Conservation (phyloP, 306 rosid species). For the Bauhinia variegata region DNA sequence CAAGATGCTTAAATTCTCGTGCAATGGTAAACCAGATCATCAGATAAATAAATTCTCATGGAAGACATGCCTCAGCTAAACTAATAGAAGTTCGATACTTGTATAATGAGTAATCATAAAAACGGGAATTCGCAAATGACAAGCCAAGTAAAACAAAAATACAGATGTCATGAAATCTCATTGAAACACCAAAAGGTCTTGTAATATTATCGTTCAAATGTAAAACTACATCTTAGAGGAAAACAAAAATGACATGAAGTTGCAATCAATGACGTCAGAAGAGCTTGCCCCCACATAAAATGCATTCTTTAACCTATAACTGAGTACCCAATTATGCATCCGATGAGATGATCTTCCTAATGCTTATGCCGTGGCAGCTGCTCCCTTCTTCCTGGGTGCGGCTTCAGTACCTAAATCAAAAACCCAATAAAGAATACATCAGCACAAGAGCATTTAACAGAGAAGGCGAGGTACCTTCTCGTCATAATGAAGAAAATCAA, state of each 20-base stretch:
- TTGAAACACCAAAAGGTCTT: constrained; percentile 36
- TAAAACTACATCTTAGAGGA: constrained; percentile 41
- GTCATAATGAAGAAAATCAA: background rate
- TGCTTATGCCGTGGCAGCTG: constrained; percentile 68
- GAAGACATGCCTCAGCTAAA: background rate
- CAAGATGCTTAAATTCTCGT: too few species aligned
- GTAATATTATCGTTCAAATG: constrained; percentile 39
- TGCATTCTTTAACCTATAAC: constrained; percentile 35
- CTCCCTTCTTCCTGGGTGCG: constrained; percentile 93
- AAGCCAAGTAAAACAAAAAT: background rate
- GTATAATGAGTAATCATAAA: background rate
- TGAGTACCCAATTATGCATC: constrained; percentile 33
- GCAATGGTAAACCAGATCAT: background rate
- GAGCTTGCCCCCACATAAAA: constrained; percentile 32
- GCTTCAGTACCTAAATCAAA: constrained; percentile 68
- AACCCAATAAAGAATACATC: background rate
- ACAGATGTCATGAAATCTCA: constrained; percentile 36
- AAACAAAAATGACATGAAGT: constrained; percentile 36
- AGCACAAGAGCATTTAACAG: background rate
- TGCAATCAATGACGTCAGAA: constrained; percentile 23
- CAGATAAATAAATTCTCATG: too few species aligned
- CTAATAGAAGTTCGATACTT: background rate
- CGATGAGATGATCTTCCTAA: constrained; percentile 19
- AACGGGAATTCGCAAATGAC: background rate
- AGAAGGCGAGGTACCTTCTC: background rate